Base-by-base conservation (phyloP, 2,329 filamentous ascomycete species). In the Fusarium udum region DNA sequence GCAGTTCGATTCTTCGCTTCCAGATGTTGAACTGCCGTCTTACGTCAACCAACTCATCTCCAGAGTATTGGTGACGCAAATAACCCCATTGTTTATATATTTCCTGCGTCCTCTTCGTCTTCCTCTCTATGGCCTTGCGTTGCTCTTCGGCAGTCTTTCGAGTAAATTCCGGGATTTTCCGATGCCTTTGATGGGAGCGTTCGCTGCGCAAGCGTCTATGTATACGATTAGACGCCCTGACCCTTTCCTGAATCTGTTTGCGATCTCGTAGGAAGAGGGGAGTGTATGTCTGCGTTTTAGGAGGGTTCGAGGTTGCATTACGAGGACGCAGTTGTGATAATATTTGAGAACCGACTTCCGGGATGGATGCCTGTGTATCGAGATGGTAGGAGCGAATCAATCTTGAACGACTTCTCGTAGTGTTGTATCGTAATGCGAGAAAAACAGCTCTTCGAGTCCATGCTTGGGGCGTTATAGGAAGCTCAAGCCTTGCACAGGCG, bases 71-170 rank as follows among this genome's bases (percentile, higher is more conserved):
- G 51, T 80, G 79, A 4, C 80, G 78, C 22, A 82, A 32, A 26
- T 78, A 79, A 10, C 80, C 80, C 81, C 81, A 82, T 77, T 82
- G 80, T 2, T 62, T 37, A 34, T 78, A 77, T 16, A 55, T 53
- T 49, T 53, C 61, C 37, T 49, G 70, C 45, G 46, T 60, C 8
- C 48, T 71, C 48, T 62, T 72, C 42, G 43, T 42, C 36, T 28
- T 49, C 16, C 45, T 51, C 15, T 67, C 65, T 32, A 24, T 31
- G 16, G 26, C 32, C 51, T 59, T 61, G 34, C 45, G 53, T 15
- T 32, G 53, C 40, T 63, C 22, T 32, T 72, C 56, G 11, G 61
- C 45, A 61, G 39, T 24, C 49, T 65, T 65, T 48, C 43, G 52
- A 39, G n/a, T 31, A 26, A 16, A 43, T 24, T 71, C 43, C n/a